A percentile compares a stretch with the other conserved stretches of the same genome.
phyloP scores from a whole-genome alignment of 345 rosid species.

The Eucalyptus melliodora region DNA sequence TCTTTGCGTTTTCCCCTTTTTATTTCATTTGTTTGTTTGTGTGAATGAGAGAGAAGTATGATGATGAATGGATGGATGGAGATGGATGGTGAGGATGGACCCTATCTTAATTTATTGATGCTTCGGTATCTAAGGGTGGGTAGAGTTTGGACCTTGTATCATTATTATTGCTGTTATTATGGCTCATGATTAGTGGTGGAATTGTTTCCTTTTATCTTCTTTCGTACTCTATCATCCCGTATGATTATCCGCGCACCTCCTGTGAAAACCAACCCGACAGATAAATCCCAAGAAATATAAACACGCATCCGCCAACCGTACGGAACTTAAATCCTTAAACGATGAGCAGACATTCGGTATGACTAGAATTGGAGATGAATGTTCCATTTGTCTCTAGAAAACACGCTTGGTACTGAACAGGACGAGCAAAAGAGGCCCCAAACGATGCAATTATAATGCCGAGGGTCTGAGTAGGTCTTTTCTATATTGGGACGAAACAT shows the following conservation, averaged over 20 bases:
- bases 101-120: not conserved
- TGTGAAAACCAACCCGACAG: not conserved
- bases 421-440: not conserved
- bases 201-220: not conserved
- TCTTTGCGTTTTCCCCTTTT: not conserved
- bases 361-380: not conserved
- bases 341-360: not conserved
- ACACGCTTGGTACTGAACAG: not conserved
- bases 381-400: not conserved
- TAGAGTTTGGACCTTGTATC: not conserved
- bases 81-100: not conserved
- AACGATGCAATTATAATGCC: not conserved
- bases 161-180: not conserved
- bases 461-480: not conserved
- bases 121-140: not conserved
- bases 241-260: not conserved
- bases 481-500: not conserved
- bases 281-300: not conserved
- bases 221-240: not conserved
- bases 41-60: not conserved
- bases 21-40: slow-evolving; percentile 2
- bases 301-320: not conserved
- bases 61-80: not conserved
- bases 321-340: not conserved
- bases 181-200: not conserved